Conservation (phyloP, 2,329 filamentous ascomycete genomes). For the Penicillium expansum region DNA sequence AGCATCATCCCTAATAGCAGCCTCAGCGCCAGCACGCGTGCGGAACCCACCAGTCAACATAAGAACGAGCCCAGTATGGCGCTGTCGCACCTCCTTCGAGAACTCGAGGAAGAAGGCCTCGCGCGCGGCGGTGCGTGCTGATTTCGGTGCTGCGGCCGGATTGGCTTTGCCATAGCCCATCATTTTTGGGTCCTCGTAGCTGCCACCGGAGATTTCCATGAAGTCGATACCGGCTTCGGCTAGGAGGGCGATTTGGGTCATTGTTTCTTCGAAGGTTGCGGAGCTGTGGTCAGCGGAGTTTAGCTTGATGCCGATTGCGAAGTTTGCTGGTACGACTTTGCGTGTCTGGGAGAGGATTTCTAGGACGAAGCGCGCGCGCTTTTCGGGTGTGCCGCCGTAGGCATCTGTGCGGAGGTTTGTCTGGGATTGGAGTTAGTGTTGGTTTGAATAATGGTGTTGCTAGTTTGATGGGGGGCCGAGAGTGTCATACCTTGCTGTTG, state of each 20-base stretch:
- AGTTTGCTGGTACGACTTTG: slow-evolving; percentile 41
- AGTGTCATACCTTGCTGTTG: slow-evolving; percentile 32
- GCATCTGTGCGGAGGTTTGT: slow-evolving; percentile 50
- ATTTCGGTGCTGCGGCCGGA: slow-evolving; percentile 27
- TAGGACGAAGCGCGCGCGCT: slow-evolving; percentile 47
- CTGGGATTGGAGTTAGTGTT: slow-evolving; percentile 17
- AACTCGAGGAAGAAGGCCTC: slow-evolving; percentile 71
- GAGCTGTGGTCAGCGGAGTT: slow-evolving; percentile 50
- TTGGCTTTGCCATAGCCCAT: slow-evolving; percentile 24
- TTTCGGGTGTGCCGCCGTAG: slow-evolving; percentile 48
- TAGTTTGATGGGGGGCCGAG: not conserved
- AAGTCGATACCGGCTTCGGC: slow-evolving; percentile 56
- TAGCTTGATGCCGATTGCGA: slow-evolving; percentile 51
- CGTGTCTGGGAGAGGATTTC: slow-evolving; percentile 46
- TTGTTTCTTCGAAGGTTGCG: slow-evolving; percentile 47
- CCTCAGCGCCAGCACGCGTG: slow-evolving; percentile 50
- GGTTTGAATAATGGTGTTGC: not conserved
- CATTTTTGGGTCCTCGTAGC: slow-evolving; percentile 54
- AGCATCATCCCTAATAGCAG: slow-evolving; percentile 46
- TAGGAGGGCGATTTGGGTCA: slow-evolving; percentile 56
- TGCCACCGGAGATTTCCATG: slow-evolving; percentile 65
- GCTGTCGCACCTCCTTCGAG: slow-evolving; percentile 50
- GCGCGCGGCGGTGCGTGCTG: slow-evolving; percentile 51
- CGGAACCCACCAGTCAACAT: slow-evolving; percentile 66
- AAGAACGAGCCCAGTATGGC: slow-evolving; percentile 47